A percentile compares a stretch with the other conserved stretches of the same genome.
These are phyloP conservation scores for Termitomyces sp. DNA, from an alignment of 768 basidiomycete species.

Conservation along the genomic window DNA sequence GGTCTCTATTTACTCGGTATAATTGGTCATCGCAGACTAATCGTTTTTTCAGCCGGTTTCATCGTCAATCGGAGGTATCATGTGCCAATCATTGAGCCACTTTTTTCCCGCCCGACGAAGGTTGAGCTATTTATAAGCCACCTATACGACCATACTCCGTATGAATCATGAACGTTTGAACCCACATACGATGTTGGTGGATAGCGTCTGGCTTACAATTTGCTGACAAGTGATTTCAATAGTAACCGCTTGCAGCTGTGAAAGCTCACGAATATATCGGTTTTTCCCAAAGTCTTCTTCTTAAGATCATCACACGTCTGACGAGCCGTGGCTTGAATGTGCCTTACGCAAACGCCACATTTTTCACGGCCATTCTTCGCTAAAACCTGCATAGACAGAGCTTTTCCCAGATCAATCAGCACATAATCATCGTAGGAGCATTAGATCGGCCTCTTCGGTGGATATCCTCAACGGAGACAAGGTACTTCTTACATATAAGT, in stretches of 20 bases:
- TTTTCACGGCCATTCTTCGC: background rate
- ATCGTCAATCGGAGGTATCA: background rate
- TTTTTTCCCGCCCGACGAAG: background rate
- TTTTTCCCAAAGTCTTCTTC: no score
- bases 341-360: background rate
- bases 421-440: no score
- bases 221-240: background rate
- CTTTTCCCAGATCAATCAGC: no score
- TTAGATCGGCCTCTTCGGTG: no score
- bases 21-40: background rate
- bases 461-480: no score
- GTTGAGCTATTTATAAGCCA: background rate
- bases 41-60: background rate
- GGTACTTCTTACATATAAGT: no score
- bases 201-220: background rate
- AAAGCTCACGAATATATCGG: background rate
- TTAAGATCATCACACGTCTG: background rate
- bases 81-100: background rate
- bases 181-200: background rate
- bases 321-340: background rate
- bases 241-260: background rate
- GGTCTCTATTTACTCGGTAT: background rate
- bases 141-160: background rate
- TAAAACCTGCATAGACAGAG: no score
- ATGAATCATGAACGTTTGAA: background rate